Evolutionary conservation across 192 early-diverging fungal genomes (phyloP).

Genomic region (Gaertneriomyces sp.): DNA sequence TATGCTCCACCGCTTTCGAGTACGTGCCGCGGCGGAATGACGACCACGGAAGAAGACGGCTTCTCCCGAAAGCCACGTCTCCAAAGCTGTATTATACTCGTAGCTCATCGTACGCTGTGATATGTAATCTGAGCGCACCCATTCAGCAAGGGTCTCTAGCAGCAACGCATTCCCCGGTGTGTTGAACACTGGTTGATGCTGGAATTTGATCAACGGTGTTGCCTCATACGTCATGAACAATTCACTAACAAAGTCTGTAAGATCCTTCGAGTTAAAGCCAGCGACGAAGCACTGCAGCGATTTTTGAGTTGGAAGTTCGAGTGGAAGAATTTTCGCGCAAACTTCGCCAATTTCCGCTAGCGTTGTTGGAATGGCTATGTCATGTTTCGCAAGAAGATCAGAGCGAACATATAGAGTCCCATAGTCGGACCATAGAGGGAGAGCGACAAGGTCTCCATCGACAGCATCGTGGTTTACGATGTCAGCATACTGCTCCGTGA

Average conservation of each 20-base stretch:
- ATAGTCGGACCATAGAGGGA: constrained; percentile 29
- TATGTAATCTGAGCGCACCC: constrained; percentile 12
- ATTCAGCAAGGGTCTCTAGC: neutral
- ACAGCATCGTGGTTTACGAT: constrained; percentile 12
- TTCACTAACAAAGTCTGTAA: constrained; percentile 19
- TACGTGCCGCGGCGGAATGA: neutral
- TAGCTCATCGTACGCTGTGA: constrained; percentile 3
- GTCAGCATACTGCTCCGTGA: constrained; percentile 6
- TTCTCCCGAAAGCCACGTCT: constrained; percentile 9
- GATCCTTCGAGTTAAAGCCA: constrained; percentile 8
- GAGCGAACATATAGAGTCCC: constrained; percentile 12
- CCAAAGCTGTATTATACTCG: neutral
- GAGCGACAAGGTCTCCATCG: constrained; percentile 10
- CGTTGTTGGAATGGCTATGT: constrained; percentile 9
- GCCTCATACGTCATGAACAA: constrained; percentile 7
- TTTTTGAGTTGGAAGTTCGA: constrained; percentile 10
- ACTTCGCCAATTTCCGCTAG: constrained; percentile 12
- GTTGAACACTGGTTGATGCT: constrained; percentile 11
- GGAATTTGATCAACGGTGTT: constrained; percentile 10
- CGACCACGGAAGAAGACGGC: constrained; percentile 22
- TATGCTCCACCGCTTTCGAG: too few relatives aligned
- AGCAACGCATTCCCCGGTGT: neutral
- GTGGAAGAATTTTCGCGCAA: constrained; percentile 6
- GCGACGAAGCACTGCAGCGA: constrained; percentile 25
- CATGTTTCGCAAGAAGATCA: constrained; percentile 26